A percentile compares a stretch with the other conserved stretches of the same genome.
phyloP scores from a whole-genome alignment of 768 basidiomycete genomes.

The Flagelloscypha sp. region DNA sequence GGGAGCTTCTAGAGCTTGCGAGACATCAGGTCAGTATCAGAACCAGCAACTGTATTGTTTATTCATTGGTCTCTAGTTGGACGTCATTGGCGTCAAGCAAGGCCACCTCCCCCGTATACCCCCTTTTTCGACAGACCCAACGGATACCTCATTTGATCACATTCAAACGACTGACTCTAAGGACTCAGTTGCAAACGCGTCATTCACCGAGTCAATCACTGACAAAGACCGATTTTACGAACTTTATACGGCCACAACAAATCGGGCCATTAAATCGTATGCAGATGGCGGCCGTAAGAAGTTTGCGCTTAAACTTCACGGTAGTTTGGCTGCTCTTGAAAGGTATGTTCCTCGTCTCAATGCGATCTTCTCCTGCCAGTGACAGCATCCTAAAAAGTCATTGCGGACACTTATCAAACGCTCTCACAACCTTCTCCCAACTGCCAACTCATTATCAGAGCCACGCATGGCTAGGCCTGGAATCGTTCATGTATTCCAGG shows the following conservation, averaged over 20 bases:
- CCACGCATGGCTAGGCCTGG: conserved; percentile 72
- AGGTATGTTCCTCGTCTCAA: conserved; percentile 45
- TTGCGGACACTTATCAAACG: conserved; percentile 53
- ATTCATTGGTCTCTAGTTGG: conserved; percentile 47
- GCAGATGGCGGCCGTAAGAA: conserved; percentile 77
- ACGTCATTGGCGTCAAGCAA: conserved; percentile 67
- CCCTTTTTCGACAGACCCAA: conserved; percentile 60
- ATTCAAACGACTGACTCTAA: conserved; percentile 17
- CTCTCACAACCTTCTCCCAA: conserved; percentile 64
- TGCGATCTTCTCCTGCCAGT: background rate
- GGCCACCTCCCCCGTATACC: conserved; percentile 64
- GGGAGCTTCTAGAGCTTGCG: conserved; percentile 86
- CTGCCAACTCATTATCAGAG: conserved; percentile 84
- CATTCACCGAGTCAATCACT: conserved; percentile 48
- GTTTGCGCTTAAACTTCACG: conserved; percentile 79
- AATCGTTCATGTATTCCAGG: conserved; percentile 69
- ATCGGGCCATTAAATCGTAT: conserved; percentile 80
- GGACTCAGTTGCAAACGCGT: conserved; percentile 12
- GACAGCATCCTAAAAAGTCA: conserved; percentile 34
- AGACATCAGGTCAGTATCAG: conserved; percentile 60
- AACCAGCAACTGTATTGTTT: conserved; percentile 2
- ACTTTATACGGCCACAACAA: conserved; percentile 65
- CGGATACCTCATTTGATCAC: conserved; percentile 14
- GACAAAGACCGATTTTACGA: conserved; percentile 63
- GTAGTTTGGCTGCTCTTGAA: conserved; percentile 81